These are phyloP conservation scores for Fusarium pininemorale DNA, from an alignment of 2,329 filamentous ascomycete species.

Conservation along the genomic window DNA sequence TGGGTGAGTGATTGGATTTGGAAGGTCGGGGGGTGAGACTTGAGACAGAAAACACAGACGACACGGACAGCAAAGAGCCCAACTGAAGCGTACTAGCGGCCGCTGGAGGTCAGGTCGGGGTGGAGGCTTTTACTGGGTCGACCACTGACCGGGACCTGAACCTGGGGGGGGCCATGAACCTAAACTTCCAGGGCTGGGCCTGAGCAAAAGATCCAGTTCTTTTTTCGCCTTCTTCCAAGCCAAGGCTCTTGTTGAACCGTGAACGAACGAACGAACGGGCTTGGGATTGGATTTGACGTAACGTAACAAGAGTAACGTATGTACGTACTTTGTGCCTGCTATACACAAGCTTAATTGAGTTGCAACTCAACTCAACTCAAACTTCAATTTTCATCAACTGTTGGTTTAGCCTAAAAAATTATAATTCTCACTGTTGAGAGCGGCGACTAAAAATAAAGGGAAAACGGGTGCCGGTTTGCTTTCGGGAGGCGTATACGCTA, in stretches of 20 bases:
- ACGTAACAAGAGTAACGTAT: conserved; percentile 14
- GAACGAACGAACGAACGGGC: background rate
- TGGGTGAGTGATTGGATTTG: conserved; percentile 8
- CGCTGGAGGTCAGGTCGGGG: background rate
- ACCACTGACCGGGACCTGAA: background rate
- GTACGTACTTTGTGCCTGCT: background rate
- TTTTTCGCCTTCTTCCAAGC: conserved; percentile 1
- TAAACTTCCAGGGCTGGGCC: background rate
- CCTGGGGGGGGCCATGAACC: background rate
- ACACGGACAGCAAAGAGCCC: background rate
- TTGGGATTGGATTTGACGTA: conserved; percentile 13
- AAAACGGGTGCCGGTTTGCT: conserved; percentile 25
- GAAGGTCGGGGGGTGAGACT: conserved; percentile 12
- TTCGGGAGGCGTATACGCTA: conserved; percentile 31
- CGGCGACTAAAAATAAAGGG: conserved; percentile 4
- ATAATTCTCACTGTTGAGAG: background rate
- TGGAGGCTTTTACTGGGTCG: conserved; percentile 9
- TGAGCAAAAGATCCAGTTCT: background rate
- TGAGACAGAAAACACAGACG: conserved; percentile 12
- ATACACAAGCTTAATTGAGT: background rate
- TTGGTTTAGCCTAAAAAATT: background rate
- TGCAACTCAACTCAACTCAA: background rate
- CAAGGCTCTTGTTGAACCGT: conserved; percentile 4
- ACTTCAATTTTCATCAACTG: background rate
- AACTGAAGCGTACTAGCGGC: conserved; percentile 28